Base-by-base conservation (phyloP, 768 basidiomycete species). In the Nidula microcarpa region DNA sequence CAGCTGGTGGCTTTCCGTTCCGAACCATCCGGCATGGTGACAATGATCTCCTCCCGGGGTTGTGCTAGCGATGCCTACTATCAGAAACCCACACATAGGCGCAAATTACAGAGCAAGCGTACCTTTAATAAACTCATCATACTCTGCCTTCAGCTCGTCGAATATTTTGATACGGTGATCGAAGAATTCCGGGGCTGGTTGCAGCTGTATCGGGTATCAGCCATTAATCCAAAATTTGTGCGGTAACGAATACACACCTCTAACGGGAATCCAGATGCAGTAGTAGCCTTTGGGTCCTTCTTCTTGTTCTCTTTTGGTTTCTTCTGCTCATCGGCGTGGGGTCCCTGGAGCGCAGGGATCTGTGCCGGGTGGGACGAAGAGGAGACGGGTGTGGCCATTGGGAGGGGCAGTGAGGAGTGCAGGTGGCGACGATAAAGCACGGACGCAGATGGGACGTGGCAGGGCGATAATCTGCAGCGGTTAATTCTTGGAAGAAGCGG, bases 141-240 rank as follows among this genome's bases (percentile, higher is more conserved):
- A 81, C 68, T 96, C 88, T 13, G 77, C 82, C 69, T 93, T 94
- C 56, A 95, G 75, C 64, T 89, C 74, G 37, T 96, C 89, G 62
- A 94, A 98, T 62, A 98, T 84, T 64, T 86, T 85, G 71, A 98
- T 82, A 47, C 96, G 87, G 68, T 89, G 87, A 59, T 89, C 89
- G 71, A 98, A 87, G 77, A 87, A 98, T 52, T 78, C 85, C 11
- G 96, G 94, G 5, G 75, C 79, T 14, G 95, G 95, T 73, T 85
- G 78, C 51, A 94, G 73, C 92, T 94, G 58, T 30, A 53, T 43
- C 62, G 53, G 9, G 3, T 35, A 32, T 34, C 18, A 39, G 18
- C 6, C 43, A 33, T 55, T 5, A 51, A n/a, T 47, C 17, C 30
- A 23, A 23, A 23, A 23, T 23, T 23, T 23, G 23, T 23, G 23